Base-by-base conservation (phyloP, 139 green algal genomes). In the Mesotaenium endlicherianum region DNA sequence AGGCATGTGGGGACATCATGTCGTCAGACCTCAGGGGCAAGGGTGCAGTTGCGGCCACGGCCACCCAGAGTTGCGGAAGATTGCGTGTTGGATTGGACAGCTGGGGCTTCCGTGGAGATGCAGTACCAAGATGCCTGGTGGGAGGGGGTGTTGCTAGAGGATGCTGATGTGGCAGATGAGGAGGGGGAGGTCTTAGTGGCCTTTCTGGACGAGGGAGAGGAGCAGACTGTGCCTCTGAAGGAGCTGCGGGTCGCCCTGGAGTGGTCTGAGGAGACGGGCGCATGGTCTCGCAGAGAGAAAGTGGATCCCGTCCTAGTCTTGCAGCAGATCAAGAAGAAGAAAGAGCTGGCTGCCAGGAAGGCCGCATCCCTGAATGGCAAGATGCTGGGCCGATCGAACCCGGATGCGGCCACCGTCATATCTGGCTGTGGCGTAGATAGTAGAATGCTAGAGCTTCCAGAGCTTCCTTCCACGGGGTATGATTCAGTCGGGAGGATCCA, bases 81-180 rank as follows among this genome's bases (percentile, higher is more conserved):
- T 40, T 38, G 36, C 11, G 5, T 47, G 43, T 40, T 72, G 43
- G 60, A 72, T 36, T 72, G 60, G 60, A 72, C 41, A 11, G 43
- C 43, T 47, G 60, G 60, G 8, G 43, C 60, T 72, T 72, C 45
- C 31, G 78, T 85, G 17, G 78, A 85, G 5, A 80, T 85, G 64
- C 30, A 49, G 40, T 85, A 40, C 40, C 42, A 82, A 14, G 78
- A 85, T 69, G 43, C 60, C 11, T 85, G 78, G 78, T 85, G 78
- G 78, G 78, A 85, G 60, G 78, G 78, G 38, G 74, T 82, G 3
- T 59, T 85, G 20, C 44, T 82, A 8, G 60, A 83, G 31, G 60
- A 85, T 30, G 45, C 80, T n/a, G 76, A 30, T n/a, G 36, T 40
- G 38, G 60, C 60, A 14, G 78, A 41, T 26, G 39, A 69, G 39